Percentiles rank a stretch among this genome's conserved stretches.
phyloP scores from a whole-genome alignment of 306 rosid species.

The Sindora glabra region DNA sequence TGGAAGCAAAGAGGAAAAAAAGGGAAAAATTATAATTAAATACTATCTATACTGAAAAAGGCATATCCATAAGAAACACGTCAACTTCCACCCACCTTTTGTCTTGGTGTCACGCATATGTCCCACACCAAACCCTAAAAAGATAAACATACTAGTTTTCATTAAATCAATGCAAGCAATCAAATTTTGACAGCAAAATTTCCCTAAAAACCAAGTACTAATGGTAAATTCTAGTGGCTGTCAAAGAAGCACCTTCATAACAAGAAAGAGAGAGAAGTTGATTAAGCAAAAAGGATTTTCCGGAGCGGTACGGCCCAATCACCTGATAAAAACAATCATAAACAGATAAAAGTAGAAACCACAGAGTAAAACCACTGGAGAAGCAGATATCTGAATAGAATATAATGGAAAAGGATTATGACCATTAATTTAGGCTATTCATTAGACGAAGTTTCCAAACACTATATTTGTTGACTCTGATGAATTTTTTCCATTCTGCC shows the following conservation, averaged over 20 bases:
- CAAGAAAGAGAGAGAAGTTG: constrained; percentile 98
- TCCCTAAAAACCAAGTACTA: not conserved
- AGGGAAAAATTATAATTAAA: not conserved
- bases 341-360: constrained; percentile 10
- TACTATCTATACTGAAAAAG: constrained; percentile 1
- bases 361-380: not conserved
- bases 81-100: constrained; percentile 51
- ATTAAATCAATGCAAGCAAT: constrained; percentile 8
- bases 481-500: no score
- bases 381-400: not conserved
- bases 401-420: not conserved
- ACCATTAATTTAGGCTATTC: not conserved
- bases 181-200: not conserved
- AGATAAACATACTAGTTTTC: not conserved
- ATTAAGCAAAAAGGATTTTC: constrained; percentile 92
- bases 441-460: not conserved
- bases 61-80: not conserved
- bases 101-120: constrained; percentile 97
- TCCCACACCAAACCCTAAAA: constrained; percentile 91
- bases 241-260: constrained; percentile 63
- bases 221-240: constrained; percentile 8
- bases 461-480: not conserved
- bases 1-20: not conserved
- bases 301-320: constrained; percentile 96
- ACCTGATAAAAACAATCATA: constrained; percentile 43